Evolutionary conservation across 495 filamentous ascomycete species (phyloP), one percentile per base, ranked within the genome.

Genomic region (Aspergillus nidulans): DNA sequence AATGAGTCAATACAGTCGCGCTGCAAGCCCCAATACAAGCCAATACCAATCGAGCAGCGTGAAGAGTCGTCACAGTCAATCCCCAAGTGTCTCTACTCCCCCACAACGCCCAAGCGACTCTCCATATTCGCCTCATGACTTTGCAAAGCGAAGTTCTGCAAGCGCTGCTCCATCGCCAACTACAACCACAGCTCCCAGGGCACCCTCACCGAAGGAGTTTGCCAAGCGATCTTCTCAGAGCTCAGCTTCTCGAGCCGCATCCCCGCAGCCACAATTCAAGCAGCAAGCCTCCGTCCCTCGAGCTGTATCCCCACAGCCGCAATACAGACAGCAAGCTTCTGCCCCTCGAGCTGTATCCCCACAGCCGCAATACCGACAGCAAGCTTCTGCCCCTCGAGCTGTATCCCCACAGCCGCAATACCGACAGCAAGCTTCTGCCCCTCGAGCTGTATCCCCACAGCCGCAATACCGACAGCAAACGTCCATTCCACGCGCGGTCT

Each of bases 71-170:
- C 74, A 74, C 53, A 70, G 66, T 28, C 68, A 72, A 45, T 75
- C 72, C 1, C 72, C 75, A 6, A 67, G 65, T 2, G 53, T 65
- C 18, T 58, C 62, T 10, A 63, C 59, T 0, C 55, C 65, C 7
- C 68, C 73, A 0, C 84, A 83, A 60, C 83, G 84, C 15, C 75
- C 75, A 1, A 76, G 77, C 25, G 80, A 84, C 41, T 75, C 78
- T 39, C 74, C 75, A 4, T 84, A 85, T 70, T 73, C 74, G 47
- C 68, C 73, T n/a, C 69, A 69, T 38, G 71, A 73, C 36, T 77
- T 69, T 55, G 77, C 72, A 34, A 76, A 77, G 47, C 77, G 85
- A 49, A 69, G 38, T 18, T 59, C 57, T 52, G 26, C 45, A 6
- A 43, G 26, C n/a, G 25, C 39, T 41, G 53, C 53, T 18, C 45